Conservation (phyloP, 768 basidiomycete genomes). For the Lactarius tabidus region DNA sequence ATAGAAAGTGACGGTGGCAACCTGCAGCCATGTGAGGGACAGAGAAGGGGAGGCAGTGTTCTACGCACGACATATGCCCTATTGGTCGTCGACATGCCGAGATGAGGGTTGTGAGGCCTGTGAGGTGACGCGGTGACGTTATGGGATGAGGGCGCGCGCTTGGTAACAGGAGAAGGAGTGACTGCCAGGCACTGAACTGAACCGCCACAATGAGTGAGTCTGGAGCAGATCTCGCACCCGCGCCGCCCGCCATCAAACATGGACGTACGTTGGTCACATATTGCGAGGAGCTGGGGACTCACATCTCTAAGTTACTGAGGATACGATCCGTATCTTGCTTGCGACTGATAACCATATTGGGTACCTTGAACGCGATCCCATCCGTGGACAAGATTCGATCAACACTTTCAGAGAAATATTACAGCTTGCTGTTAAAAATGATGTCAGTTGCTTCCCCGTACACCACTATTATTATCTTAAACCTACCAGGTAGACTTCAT, state of each 20-base stretch:
- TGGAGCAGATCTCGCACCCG: constrained; percentile 3
- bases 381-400: constrained; percentile 92
- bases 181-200: neutral
- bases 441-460: constrained; percentile 46
- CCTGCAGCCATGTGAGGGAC: constrained; percentile 39
- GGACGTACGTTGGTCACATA: constrained; percentile 11
- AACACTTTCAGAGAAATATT: constrained; percentile 94
- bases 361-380: constrained; percentile 89
- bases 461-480: constrained; percentile 8
- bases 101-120: no score
- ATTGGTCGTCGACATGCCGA: constrained; percentile 3
- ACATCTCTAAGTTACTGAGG: constrained; percentile 42
- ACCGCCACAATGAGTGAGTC: constrained; percentile 1
- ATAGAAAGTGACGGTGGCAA: constrained; percentile 77
- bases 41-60: neutral
- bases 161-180: neutral
- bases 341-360: constrained; percentile 98
- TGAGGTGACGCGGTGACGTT: neutral
- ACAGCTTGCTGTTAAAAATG: constrained; percentile 82
- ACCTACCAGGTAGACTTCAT: constrained; percentile 83
- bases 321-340: constrained; percentile 78
- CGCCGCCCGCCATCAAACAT: constrained; percentile 14
- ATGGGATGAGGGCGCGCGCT: neutral
- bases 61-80: constrained; percentile 14
- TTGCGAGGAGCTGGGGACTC: neutral